phyloP scores from a whole-genome alignment of 73 alveolate species.

The Stentor coeruleus region DNA sequence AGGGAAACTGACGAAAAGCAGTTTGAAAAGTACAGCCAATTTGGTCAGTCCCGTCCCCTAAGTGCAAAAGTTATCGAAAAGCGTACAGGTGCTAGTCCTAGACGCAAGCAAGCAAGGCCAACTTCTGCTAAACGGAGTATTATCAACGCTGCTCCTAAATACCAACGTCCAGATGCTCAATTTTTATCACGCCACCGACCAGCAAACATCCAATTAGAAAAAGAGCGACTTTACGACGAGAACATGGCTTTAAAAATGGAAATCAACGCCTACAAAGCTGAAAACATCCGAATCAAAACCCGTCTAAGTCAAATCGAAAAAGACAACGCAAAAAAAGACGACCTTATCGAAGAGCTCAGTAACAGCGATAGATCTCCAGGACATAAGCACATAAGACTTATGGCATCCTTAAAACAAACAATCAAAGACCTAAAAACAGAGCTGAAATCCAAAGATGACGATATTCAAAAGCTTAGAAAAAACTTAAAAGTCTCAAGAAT shows the following conservation, averaged over 20 bases:
- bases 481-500: constrained; percentile 47
- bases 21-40: background rate
- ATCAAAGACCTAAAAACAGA: constrained; percentile 45
- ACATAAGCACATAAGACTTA: constrained; percentile 31
- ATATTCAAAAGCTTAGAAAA: constrained; percentile 36
- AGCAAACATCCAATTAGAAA: background rate
- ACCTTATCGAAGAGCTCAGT: background rate
- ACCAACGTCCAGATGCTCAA: background rate
- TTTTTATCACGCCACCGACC: constrained; percentile 5
- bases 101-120: background rate
- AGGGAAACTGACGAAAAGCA: background rate
- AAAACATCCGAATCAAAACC: constrained; percentile 35
- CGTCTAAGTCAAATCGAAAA: background rate
- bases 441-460: constrained; percentile 36
- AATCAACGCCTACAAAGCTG: constrained; percentile 32
- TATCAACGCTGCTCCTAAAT: background rate
- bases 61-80: constrained; percentile 22
- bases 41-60: background rate
- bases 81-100: background rate
- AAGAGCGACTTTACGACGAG: constrained; percentile 46
- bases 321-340: constrained; percentile 31
- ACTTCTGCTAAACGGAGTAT: background rate
- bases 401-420: constrained; percentile 41
- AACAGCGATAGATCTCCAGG: background rate
- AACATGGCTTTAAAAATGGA: constrained; percentile 36